Conservation (phyloP, 768 basidiomycete species). For the Boletus reticuloceps region DNA sequence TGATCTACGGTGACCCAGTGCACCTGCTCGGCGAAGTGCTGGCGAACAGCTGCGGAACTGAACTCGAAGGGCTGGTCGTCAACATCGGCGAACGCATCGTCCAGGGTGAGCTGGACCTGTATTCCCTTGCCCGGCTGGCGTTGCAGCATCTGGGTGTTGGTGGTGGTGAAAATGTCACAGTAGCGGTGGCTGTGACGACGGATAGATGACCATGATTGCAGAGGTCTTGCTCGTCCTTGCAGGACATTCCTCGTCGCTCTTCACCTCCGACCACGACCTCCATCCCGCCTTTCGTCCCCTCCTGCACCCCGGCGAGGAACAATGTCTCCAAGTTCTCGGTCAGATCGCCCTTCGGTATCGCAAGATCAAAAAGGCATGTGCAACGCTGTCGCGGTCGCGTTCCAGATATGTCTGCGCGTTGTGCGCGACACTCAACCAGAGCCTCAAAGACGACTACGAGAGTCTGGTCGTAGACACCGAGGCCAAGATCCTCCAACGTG, state of each 20-base stretch:
- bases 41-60: conserved; percentile 57
- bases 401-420: conserved; percentile 81
- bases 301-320: conserved; percentile 86
- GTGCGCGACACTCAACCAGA: conserved; percentile 67
- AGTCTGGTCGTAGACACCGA: conserved; percentile 77
- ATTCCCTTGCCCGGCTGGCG: conserved; percentile 26
- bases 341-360: conserved; percentile 73
- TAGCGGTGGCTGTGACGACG: conserved; percentile 7
- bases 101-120: conserved; percentile 39
- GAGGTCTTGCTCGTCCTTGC: conserved; percentile 85
- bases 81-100: conserved; percentile 68
- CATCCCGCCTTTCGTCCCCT: conserved; percentile 66
- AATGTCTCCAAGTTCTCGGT: conserved; percentile 78
- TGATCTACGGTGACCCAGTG: conserved; percentile 29
- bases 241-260: conserved; percentile 85
- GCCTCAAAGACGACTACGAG: conserved; percentile 80
- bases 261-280: conserved; percentile 56
- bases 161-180: conserved; percentile 2
- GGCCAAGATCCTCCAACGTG: conserved; percentile 70
- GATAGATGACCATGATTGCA: conserved; percentile 50
- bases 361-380: conserved; percentile 60
- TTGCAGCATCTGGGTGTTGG: conserved; percentile 11
- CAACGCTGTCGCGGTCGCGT: conserved; percentile 48
- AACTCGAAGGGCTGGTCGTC: conserved; percentile 54
- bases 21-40: conserved; percentile 55